Evolutionary conservation across 192 early-diverging fungal species (phyloP), one percentile per base, ranked within the genome.

Genomic region (Ambispora gerdemannii): DNA sequence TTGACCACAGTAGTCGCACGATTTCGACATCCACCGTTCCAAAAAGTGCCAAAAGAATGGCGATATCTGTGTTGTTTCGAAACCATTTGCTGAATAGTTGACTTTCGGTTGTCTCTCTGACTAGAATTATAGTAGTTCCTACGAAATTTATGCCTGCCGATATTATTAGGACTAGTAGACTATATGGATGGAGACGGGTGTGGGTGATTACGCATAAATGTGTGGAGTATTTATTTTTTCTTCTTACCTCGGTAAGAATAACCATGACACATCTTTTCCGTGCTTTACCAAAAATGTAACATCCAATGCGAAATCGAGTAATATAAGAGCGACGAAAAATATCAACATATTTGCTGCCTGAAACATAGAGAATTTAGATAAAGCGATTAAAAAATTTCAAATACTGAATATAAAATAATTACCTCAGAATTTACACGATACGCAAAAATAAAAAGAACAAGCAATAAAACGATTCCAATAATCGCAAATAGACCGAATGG

Each of bases 291-390:
- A 56, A 27, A 56, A 56, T 7, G 27, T 24, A 20, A 56, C 20
- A 20, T 56, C 53, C 27, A 56, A 56, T 27, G 53, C 27, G 20
- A 56, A 56, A 56, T 56, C 53, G 20, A 56, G 53, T 7, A 56
- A 24, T 6, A 56, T 56, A n/a, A 56, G 20, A 6, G 53, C 53
- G 20, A 20, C 27, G 8, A 24, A 27, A 7, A 56, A 24, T 6
- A 56, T 20, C 27, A 27, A 7, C 20, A n/a, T 13, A 56, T 56
- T 56, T 13, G 6, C 7, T 24, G 20, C 53, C 53, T 56, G 38
- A 43, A 10, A 43, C 6, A 10, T 10, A 43, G 38, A 43, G 38
- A 43, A 15, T 43, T 43, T 43, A n/a, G n/a, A n/a, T 43, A 43
- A 43, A 43, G 38, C 15, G 38, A 43, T 43, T 43, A n/a, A 7